Evolutionary conservation across 169 alveolate species (phyloP), one percentile per base, ranked within the genome.

Genomic region (Eimeria praecox): DNA sequence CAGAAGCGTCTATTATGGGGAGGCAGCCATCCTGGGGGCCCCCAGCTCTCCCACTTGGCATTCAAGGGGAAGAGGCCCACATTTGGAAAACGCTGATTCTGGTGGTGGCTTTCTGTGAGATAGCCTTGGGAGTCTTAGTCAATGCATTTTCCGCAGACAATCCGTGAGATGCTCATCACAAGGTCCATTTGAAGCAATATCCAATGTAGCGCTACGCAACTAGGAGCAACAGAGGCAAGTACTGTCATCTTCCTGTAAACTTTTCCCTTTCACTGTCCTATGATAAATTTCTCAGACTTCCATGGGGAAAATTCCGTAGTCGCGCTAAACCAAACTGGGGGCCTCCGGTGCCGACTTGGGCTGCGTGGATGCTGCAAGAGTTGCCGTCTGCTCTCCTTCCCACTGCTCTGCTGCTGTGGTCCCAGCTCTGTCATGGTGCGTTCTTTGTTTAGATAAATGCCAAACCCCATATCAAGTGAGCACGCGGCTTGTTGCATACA

Each of bases 351-450:
- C 94, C 94, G 40, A 42, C 20, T 35, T 44, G 59, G 71, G 95
- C 64, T 5, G 95, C 87, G 62, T 73, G 88, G 95, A 90, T 90
- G 77, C 5, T 90, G 5, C 77, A 52, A 38, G 88, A 90, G 59
- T 71, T 52, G 56, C 95, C 94, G 0, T 90, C 89, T 18, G 73
- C 66, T 3, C 83, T 71, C 42, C 73, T 90, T 30, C 95, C 95
- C 16, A 27, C 66, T 2, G 75, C 88, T 49, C 5, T 90, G 59
- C 69, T 90, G 30, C 38, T 52, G 64, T 69, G 88, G 54, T 40
- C 95, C 27, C 75, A 54, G 66, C 16, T 64, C 42, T 49, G 87
- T 54, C 88, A 78, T 27, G 88, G 88, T 78, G 59, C 35, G 87
- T 69, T n/a, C n/a, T n/a, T n/a, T n/a, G n/a, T n/a, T n/a, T n/a